Conservation (phyloP, 176 grass and related monocot species). For the Musa acuminata region DNA sequence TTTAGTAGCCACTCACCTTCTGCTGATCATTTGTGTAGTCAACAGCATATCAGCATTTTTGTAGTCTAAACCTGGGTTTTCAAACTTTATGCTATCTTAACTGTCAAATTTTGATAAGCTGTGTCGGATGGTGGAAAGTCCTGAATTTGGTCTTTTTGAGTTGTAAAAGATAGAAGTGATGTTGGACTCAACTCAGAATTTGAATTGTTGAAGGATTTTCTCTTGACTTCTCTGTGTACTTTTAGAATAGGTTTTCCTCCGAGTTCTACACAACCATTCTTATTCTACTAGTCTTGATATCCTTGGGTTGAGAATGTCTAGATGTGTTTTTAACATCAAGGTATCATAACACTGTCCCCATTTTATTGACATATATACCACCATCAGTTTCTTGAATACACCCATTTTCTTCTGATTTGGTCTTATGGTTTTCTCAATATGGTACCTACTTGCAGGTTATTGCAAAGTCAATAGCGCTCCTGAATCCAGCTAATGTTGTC, state of each 20-base stretch:
- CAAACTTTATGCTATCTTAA: background rate
- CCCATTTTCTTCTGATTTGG: background rate
- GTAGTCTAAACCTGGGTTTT: background rate
- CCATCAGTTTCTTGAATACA: background rate
- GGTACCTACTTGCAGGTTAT: constrained; percentile 53
- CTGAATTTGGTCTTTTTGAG: background rate
- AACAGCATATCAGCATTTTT: background rate
- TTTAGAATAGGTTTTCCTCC: background rate
- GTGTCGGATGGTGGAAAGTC: background rate
- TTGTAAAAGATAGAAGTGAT: background rate
- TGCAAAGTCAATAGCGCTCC: constrained; percentile 59
- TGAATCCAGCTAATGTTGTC: constrained; percentile 59
- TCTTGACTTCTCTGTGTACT: too few species aligned
- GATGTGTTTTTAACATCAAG: background rate
- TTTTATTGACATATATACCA: background rate
- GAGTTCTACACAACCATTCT: background rate
- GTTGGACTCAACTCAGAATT: background rate
- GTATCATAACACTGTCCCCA: background rate
- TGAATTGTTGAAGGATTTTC: background rate
- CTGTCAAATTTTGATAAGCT: background rate
- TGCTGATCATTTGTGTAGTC: too few species aligned
- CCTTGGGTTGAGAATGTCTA: background rate
- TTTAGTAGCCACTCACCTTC: background rate
- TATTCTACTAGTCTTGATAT: background rate
- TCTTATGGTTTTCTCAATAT: constrained; percentile 9